A percentile compares a stretch with the other conserved stretches of the same genome.
phyloP scores from a whole-genome alignment of 768 basidiomycete species.

The Sporobolomyces roseus region DNA sequence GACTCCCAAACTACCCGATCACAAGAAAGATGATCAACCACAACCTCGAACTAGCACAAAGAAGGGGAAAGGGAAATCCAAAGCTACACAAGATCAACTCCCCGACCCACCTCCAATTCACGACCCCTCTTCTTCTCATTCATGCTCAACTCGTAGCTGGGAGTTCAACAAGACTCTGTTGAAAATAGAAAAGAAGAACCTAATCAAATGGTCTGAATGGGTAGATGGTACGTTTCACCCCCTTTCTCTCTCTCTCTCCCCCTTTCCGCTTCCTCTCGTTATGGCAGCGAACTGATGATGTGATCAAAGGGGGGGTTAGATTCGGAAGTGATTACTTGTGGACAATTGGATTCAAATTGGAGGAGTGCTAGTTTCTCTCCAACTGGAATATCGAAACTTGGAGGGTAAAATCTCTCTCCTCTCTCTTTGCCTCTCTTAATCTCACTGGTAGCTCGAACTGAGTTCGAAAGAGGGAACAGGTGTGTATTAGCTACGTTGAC shows the following conservation, averaged over 20 bases:
- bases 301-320: slow-evolving; percentile 2
- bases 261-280: background rate
- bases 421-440: background rate
- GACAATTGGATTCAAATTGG: slow-evolving; percentile 11
- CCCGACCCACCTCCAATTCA: background rate
- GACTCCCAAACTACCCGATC: too few species aligned
- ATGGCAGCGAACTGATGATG: background rate
- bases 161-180: background rate
- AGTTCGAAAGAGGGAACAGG: background rate
- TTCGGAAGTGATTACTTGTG: slow-evolving; percentile 1
- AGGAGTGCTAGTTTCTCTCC: slow-evolving; percentile 14
- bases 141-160: background rate
- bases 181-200: slow-evolving; percentile 13
- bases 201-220: slow-evolving; percentile 18
- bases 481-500: slow-evolving; percentile 29
- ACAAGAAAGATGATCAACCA: too few species aligned
- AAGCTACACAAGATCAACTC: background rate
- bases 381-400: slow-evolving; percentile 15
- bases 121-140: too few species aligned
- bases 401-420: slow-evolving; percentile 6
- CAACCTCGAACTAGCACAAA: background rate
- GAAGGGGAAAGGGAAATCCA: slow-evolving; percentile 3
- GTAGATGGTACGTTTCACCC: too few species aligned
- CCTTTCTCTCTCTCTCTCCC: background rate
- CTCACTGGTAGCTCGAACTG: too few species aligned